These are phyloP conservation scores for Cladosporium sp. DNA, from an alignment of 2,329 filamentous ascomycete species.

Conservation along the genomic window DNA sequence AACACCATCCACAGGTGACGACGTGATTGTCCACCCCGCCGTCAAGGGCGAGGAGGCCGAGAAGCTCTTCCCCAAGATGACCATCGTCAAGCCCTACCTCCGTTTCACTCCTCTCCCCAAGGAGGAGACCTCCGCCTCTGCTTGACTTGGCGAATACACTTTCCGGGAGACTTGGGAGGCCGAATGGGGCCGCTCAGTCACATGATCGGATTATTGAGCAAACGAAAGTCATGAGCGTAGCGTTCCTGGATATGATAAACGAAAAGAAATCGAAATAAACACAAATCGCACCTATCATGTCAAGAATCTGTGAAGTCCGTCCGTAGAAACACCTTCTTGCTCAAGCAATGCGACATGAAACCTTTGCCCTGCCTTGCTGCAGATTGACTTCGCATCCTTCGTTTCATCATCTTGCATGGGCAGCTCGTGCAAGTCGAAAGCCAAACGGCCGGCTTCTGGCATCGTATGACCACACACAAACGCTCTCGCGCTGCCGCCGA, in stretches of 20 bases:
- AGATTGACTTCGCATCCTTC: not conserved
- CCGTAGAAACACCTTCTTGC: too few species aligned
- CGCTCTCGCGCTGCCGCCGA: conserved; percentile 1
- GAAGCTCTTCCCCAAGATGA: conserved; percentile 56
- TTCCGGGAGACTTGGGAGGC: conserved; percentile 23
- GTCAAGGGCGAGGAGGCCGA: conserved; percentile 57
- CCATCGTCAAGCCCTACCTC: conserved; percentile 60
- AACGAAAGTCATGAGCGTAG: conserved; percentile 12
- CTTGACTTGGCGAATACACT: conserved; percentile 27
- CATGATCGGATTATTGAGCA: not conserved
- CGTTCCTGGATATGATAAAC: conserved; percentile 3
- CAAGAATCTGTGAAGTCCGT: not conserved
- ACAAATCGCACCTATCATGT: not conserved
- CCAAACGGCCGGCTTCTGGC: conserved; percentile 3
- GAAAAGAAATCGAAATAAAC: conserved; percentile 10
- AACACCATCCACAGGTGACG: conserved; percentile 35
- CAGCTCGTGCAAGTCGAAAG: conserved; percentile 3
- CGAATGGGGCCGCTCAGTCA: conserved; percentile 20
- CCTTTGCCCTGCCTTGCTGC: not conserved
- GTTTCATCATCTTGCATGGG: conserved; percentile 5
- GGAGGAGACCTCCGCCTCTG: conserved; percentile 51
- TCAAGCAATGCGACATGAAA: not conserved
- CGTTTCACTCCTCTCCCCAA: conserved; percentile 56
- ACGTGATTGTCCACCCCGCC: conserved; percentile 59
- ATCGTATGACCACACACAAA: not conserved